Conservation (phyloP, 345 rosid genomes). For the Anacardium occidentale region DNA sequence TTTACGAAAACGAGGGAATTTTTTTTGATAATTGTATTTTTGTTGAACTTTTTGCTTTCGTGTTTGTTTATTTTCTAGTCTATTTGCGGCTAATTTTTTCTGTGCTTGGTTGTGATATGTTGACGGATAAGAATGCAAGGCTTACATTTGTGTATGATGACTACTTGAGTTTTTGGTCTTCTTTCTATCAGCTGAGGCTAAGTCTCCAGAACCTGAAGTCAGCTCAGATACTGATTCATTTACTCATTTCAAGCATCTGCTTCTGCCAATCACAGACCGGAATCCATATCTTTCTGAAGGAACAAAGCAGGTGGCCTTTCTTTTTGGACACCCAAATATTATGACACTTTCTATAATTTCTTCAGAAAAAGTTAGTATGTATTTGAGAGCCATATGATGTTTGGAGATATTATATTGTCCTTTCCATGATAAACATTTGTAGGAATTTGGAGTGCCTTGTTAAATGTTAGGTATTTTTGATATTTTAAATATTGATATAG, state of each 20-base stretch:
- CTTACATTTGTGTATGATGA: slow-evolving; percentile 9
- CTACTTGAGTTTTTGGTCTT: slow-evolving; percentile 8
- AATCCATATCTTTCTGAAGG: slow-evolving; percentile 93
- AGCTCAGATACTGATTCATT: slow-evolving; percentile 52
- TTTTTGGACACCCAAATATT: background rate
- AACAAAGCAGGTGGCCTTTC: slow-evolving; percentile 68
- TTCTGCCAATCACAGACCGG: slow-evolving; percentile 72
- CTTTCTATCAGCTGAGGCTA: slow-evolving; percentile 51
- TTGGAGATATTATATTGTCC: background rate
- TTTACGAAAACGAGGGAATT: background rate
- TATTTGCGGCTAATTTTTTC: too few relatives aligned
- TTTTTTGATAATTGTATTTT: too few relatives aligned
- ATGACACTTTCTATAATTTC: too few relatives aligned
- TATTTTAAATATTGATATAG: background rate
- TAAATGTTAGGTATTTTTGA: background rate
- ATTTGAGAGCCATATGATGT: too few relatives aligned
- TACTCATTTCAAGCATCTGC: slow-evolving; percentile 68
- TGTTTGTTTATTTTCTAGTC: background rate
- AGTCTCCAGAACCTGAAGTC: slow-evolving; percentile 55
- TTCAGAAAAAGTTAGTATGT: too few relatives aligned
- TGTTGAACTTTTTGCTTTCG: background rate
- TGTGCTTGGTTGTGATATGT: background rate
- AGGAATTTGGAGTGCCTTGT: slow-evolving; percentile 4
- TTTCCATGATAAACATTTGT: background rate
- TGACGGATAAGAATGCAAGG: background rate